Conservation (phyloP, 2,329 filamentous ascomycete species). For the Fusarium sp. region DNA sequence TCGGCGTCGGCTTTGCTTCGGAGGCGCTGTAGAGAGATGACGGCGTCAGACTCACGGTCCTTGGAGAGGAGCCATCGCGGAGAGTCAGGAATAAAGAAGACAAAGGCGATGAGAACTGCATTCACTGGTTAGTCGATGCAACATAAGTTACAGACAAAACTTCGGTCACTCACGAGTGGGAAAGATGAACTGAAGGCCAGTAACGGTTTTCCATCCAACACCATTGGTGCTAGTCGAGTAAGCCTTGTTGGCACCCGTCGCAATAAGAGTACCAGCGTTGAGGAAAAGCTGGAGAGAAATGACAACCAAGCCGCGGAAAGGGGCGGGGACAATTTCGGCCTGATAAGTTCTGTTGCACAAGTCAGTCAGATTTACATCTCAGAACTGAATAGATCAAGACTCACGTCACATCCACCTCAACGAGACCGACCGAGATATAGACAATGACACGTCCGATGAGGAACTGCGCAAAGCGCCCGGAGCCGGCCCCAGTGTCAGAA, state of each 20-base stretch:
- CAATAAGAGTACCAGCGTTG: slow-evolving; percentile 8
- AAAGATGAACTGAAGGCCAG: slow-evolving; percentile 13
- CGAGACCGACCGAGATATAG: slow-evolving; percentile 14
- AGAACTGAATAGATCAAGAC: background rate
- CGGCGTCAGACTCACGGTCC: slow-evolving; percentile 7
- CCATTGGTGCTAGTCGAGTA: slow-evolving; percentile 2
- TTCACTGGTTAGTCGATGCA: no score
- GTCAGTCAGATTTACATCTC: background rate
- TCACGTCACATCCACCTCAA: slow-evolving; percentile 16
- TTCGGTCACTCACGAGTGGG: background rate
- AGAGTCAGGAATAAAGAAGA: slow-evolving; percentile 17
- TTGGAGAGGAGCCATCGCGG: slow-evolving; percentile 16
- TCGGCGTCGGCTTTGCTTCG: slow-evolving; percentile 3
- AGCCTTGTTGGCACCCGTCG: slow-evolving; percentile 12
- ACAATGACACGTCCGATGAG: slow-evolving; percentile 13
- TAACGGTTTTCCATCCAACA: slow-evolving; percentile 12
- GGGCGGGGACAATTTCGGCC: slow-evolving; percentile 14
- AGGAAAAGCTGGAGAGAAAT: slow-evolving; percentile 17
- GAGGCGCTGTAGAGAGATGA: background rate
- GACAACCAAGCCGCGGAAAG: slow-evolving; percentile 16
- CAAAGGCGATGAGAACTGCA: slow-evolving; percentile 5
- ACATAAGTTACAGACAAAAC: background rate
- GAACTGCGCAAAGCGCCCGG: slow-evolving; percentile 13
- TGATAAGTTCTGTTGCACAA: slow-evolving; percentile 4
- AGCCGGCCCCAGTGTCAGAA: background rate